Percentiles rank a stretch among this genome's conserved stretches.
Conservation (phyloP, 495 filamentous ascomycete genomes). For the Sabuloglossum arenarium region DNA sequence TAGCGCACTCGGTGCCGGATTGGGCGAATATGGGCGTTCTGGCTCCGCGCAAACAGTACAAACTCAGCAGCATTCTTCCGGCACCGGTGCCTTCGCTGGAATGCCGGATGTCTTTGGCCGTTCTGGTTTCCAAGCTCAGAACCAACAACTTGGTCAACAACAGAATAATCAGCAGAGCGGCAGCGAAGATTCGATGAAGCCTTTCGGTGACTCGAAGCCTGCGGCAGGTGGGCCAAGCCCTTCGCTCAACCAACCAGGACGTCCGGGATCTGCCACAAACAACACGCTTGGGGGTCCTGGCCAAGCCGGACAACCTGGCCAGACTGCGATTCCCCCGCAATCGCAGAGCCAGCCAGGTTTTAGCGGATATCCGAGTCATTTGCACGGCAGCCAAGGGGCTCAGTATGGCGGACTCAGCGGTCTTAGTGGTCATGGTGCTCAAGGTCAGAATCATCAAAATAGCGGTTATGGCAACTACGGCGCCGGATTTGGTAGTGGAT, state of each 20-base stretch:
- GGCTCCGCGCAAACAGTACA: constrained; percentile 54
- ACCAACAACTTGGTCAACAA: constrained; percentile 43
- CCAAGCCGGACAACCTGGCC: constrained; percentile 31
- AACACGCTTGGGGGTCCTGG: constrained; percentile 21
- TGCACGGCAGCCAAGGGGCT: constrained; percentile 33
- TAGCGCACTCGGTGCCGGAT: constrained; percentile 28
- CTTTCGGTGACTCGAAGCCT: constrained; percentile 50
- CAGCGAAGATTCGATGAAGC: constrained; percentile 53
- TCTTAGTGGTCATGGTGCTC: constrained; percentile 42
- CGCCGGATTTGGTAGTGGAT: constrained; percentile 26
- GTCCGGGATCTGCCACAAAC: constrained; percentile 73
- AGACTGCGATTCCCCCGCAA: constrained; percentile 45
- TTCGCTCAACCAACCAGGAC: constrained; percentile 55
- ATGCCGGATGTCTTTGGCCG: constrained; percentile 67
- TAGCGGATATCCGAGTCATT: constrained; percentile 49
- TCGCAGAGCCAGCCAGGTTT: constrained; percentile 45
- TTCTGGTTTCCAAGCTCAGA: constrained; percentile 43
- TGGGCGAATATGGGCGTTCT: constrained; percentile 56
- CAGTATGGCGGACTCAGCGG: constrained; percentile 35
- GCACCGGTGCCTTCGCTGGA: constrained; percentile 41
- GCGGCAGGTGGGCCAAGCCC: constrained; percentile 57
- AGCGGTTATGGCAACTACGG: constrained; percentile 27
- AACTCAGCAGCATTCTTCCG: constrained; percentile 37
- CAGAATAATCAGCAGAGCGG: constrained; percentile 33
- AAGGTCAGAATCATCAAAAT: constrained; percentile 37